phyloP scores from a whole-genome alignment of 352 stramenopile species.

The Pythium apleroticum region DNA sequence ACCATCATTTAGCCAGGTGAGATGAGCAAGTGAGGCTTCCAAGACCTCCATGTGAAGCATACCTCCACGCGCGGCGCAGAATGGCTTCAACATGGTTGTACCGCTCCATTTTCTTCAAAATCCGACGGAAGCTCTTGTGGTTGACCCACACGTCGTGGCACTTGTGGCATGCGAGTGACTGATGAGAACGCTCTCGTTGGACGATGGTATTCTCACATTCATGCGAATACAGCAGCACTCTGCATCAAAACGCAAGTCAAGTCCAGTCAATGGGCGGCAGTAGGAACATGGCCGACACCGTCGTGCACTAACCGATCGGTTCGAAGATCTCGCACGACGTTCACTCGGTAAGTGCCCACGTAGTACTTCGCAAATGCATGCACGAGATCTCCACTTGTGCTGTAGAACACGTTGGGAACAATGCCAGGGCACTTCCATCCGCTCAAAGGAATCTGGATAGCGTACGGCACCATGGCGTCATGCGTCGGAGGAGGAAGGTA shows the following conservation, averaged over 20 bases:
- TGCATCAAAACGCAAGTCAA: slow-evolving; percentile 14
- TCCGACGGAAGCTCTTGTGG: slow-evolving; percentile 70
- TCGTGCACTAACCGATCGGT: slow-evolving; percentile 49
- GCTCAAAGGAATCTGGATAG: slow-evolving; percentile 37
- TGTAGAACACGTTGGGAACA: slow-evolving; percentile 55
- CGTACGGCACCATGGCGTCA: not conserved
- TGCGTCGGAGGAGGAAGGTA: not conserved
- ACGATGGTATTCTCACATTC: slow-evolving; percentile 63
- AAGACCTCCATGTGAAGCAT: not conserved
- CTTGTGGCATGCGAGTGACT: slow-evolving; percentile 49
- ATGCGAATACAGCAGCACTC: slow-evolving; percentile 69
- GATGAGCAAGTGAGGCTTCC: too few relatives aligned
- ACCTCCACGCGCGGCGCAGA: slow-evolving; percentile 63
- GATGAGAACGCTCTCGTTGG: slow-evolving; percentile 42
- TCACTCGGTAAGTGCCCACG: slow-evolving; percentile 59
- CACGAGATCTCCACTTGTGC: slow-evolving; percentile 45
- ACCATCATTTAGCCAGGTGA: too few relatives aligned
- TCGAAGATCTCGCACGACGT: slow-evolving; percentile 61
- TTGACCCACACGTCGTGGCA: slow-evolving; percentile 58
- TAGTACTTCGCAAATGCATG: slow-evolving; percentile 72
- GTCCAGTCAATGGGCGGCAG: not conserved
- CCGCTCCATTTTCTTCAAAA: slow-evolving; percentile 69
- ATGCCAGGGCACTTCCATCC: slow-evolving; percentile 64
- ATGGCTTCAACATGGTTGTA: slow-evolving; percentile 62
- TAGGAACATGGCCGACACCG: slow-evolving; percentile 2